phyloP scores from a whole-genome alignment of 441 rosid species.

The Rhodomyrtus psidioides region DNA sequence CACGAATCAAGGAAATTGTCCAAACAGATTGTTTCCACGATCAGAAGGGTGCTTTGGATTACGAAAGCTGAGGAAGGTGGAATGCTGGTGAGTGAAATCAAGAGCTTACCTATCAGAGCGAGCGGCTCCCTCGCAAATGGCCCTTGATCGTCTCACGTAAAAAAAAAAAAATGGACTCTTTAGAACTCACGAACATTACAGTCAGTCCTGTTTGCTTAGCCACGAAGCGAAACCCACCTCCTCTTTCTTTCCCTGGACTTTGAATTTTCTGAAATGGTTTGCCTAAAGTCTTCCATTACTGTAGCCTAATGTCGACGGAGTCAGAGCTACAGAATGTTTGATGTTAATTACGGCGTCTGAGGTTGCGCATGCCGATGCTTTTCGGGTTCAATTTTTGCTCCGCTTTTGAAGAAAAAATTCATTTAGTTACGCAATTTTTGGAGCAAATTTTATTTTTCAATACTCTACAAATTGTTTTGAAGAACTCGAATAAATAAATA shows the following conservation, averaged over 20 bases:
- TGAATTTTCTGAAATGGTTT: not conserved
- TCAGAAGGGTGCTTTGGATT: not conserved
- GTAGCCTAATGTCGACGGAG: not conserved
- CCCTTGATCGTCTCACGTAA: not conserved
- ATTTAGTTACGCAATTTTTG: no score
- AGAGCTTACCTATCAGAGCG: not conserved
- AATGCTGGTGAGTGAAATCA: not conserved
- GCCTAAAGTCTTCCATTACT: not conserved
- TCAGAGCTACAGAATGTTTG: not conserved
- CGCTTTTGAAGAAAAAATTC: fast-evolving
- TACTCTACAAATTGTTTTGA: no score
- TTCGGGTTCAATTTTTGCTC: no score
- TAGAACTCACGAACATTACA: not conserved
- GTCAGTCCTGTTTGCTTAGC: not conserved
- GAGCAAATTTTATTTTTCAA: no score
- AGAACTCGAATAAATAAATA: no score
- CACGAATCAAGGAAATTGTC: not conserved
- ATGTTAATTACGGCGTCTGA: no score
- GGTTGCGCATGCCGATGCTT: no score
- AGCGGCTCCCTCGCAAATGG: not conserved
- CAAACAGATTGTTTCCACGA: not conserved
- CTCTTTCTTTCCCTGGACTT: not conserved
- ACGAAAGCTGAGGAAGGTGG: not conserved
- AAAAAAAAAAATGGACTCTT: not conserved
- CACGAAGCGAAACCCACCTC: not conserved